Evolutionary conservation across 2,329 filamentous ascomycete genomes (phyloP).

Genomic region (Fusarium cicatricum): DNA sequence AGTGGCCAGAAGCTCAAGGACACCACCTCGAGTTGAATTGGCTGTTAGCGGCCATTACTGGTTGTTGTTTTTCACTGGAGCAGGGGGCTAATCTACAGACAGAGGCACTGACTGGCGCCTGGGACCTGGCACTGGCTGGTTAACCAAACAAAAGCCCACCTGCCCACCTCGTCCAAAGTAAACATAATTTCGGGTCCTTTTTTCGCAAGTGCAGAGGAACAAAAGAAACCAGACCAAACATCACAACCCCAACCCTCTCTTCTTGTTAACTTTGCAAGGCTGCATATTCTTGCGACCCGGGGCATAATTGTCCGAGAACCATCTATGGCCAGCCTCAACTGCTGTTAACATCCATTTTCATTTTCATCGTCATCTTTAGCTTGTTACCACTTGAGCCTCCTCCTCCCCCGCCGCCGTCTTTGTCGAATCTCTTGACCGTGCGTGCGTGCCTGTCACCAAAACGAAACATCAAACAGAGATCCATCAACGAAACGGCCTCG

Average conservation of each 20-base stretch:
- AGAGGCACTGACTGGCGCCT: too few relatives aligned
- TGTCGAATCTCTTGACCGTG: constrained; percentile 12
- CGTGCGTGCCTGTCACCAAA: background rate
- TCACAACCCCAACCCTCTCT: background rate
- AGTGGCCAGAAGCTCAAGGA: too few relatives aligned
- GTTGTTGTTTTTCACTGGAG: constrained; percentile 1
- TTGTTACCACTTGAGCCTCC: constrained; percentile 5
- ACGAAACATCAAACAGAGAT: too few relatives aligned
- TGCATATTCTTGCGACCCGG: too few relatives aligned
- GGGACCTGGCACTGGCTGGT: background rate
- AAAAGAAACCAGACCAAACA: background rate
- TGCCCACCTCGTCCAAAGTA: constrained; percentile 19
- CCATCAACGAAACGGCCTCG: too few relatives aligned
- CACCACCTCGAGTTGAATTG: constrained; percentile 7
- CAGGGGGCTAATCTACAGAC: background rate
- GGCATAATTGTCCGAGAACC: background rate
- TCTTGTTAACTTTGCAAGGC: too few relatives aligned
- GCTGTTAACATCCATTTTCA: background rate
- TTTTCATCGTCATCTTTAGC: constrained; percentile 10
- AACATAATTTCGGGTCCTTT: constrained; percentile 25
- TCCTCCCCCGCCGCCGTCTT: constrained; percentile 22
- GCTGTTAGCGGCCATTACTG: background rate
- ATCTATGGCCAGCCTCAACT: background rate
- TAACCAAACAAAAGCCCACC: constrained; percentile 19
- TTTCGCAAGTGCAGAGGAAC: background rate